phyloP scores from a whole-genome alignment of 2,329 filamentous ascomycete genomes.

The Metarhizium anisopliae region DNA sequence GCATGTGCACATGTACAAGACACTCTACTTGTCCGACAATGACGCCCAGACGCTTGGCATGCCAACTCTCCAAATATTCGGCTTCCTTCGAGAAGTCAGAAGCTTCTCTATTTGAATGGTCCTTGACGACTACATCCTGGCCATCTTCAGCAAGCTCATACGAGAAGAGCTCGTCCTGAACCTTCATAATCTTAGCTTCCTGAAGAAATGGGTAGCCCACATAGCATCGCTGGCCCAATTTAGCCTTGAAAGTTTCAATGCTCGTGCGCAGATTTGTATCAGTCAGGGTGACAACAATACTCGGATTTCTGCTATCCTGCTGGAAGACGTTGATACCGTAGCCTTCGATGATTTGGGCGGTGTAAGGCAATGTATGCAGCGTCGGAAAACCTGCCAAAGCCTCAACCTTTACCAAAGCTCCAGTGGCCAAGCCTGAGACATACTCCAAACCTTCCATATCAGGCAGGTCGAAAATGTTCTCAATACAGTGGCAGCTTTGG shows the following conservation, averaged over 20 bases:
- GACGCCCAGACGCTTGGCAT: constrained; percentile 86
- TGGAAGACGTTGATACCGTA: constrained; percentile 95
- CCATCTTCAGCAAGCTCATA: constrained; percentile 64
- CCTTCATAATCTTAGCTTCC: constrained; percentile 80
- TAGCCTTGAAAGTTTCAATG: constrained; percentile 63
- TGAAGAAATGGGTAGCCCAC: constrained; percentile 94
- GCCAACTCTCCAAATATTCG: constrained; percentile 71
- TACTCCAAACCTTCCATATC: constrained; percentile 84
- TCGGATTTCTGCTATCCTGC: constrained; percentile 91
- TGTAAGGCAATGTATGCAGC: constrained; percentile 76
- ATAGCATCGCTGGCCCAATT: constrained; percentile 77
- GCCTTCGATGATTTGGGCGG: constrained; percentile 58
- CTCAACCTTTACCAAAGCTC: constrained; percentile 69
- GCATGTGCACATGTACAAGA: constrained; percentile 84
- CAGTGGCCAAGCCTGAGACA: constrained; percentile 73
- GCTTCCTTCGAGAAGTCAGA: constrained; percentile 79
- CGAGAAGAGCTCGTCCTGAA: constrained; percentile 89
- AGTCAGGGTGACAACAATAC: constrained; percentile 80
- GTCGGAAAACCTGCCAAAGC: constrained; percentile 94
- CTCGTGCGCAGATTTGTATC: constrained; percentile 65
- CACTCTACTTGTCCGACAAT: constrained; percentile 81
- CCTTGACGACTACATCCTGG: constrained; percentile 54
- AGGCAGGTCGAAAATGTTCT: constrained; percentile 94
- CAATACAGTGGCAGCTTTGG: constrained; percentile 76
- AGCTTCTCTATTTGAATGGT: constrained; percentile 69